Conservation (phyloP, 2,329 filamentous ascomycete species). For the Aspergillus oerlinghausenensis region DNA sequence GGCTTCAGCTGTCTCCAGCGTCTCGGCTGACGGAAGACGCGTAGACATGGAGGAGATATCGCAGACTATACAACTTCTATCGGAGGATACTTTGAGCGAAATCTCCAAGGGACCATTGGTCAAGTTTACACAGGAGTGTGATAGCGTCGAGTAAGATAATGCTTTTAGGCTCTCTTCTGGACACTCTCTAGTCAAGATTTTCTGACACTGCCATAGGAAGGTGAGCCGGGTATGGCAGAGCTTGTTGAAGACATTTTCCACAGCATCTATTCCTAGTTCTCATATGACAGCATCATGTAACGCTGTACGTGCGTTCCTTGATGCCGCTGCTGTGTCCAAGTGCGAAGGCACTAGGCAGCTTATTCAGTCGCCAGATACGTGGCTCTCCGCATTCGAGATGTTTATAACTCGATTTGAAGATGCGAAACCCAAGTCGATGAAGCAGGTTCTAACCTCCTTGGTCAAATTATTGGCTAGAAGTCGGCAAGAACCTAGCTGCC, state of each 20-base stretch:
- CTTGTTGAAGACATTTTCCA: conserved; percentile 39
- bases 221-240: conserved; percentile 35
- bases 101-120: conserved; percentile 34
- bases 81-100: conserved; percentile 29
- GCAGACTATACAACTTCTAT: conserved; percentile 31
- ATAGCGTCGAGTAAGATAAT: conserved; percentile 29
- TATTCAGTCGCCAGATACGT: conserved; percentile 30
- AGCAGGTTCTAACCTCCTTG: conserved; percentile 41
- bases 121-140: conserved; percentile 27
- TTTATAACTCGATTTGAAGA: conserved; percentile 40
- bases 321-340: conserved; percentile 31
- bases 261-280: conserved; percentile 31
- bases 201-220: conserved; percentile 21
- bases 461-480: conserved; percentile 29
- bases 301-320: conserved; percentile 41
- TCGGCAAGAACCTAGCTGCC: conserved; percentile 16
- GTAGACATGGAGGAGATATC: conserved; percentile 29
- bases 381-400: conserved; percentile 38
- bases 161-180: neutral
- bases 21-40: conserved; percentile 8
- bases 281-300: conserved; percentile 43
- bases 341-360: conserved; percentile 29
- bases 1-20: conserved; percentile 9
- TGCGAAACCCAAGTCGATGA: conserved; percentile 42
- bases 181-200: neutral